Percentiles rank a stretch among this genome's conserved stretches.
These are phyloP conservation scores for Metschnikowia santaceciliae DNA, from an alignment of 805 yeast species.

Conservation along the genomic window DNA sequence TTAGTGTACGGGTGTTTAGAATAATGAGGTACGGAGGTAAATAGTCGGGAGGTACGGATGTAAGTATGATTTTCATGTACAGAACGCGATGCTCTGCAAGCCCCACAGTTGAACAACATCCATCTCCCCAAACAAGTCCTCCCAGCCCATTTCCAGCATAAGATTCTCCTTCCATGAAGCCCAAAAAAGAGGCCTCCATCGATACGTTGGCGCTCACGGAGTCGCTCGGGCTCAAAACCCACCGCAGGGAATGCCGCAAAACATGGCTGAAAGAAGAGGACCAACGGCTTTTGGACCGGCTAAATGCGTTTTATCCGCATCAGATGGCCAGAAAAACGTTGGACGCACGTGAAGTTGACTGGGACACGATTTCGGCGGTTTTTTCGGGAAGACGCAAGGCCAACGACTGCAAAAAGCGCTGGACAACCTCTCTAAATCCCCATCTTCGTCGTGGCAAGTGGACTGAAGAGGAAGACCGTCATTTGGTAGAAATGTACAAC, in stretches of 20 bases:
- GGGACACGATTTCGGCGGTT: conserved; percentile 55
- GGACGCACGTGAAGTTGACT: conserved; percentile 45
- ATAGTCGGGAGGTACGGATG: not conserved
- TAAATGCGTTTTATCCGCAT: conserved; percentile 33
- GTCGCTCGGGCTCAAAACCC: conserved; percentile 70
- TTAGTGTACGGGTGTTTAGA: no score
- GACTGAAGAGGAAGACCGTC: conserved; percentile 76
- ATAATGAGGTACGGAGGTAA: not conserved
- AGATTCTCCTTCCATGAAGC: not conserved
- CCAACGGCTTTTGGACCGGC: conserved; percentile 39
- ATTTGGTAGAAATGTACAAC: conserved; percentile 57
- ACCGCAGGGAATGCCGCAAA: conserved; percentile 55
- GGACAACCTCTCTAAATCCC: conserved; percentile 86
- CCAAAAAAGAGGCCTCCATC: conserved; percentile 18
- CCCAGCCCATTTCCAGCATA: no score
- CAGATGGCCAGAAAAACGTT: conserved; percentile 19
- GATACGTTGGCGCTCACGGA: conserved; percentile 62
- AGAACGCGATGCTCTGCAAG: not conserved
- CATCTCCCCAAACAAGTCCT: no score
- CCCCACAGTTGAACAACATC: not conserved
- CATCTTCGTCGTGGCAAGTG: conserved; percentile 78
- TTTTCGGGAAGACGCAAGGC: conserved; percentile 52
- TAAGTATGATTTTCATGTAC: not conserved
- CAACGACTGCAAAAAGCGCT: conserved; percentile 82
- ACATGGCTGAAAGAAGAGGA: conserved; percentile 83